These are phyloP conservation scores for Teunomyces tritomae DNA, from an alignment of 805 yeast genomes.

Conservation along the genomic window DNA sequence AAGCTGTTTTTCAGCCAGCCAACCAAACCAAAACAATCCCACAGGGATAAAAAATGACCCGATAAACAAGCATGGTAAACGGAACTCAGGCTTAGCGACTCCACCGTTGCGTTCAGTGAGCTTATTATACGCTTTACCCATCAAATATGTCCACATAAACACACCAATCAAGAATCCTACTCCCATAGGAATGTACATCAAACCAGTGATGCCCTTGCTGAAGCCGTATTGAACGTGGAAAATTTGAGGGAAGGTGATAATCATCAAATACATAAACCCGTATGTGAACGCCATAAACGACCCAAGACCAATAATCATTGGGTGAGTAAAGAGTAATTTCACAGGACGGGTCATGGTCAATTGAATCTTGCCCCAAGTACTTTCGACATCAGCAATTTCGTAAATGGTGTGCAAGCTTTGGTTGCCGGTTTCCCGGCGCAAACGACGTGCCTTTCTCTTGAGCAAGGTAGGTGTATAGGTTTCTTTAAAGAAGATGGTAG, in stretches of 20 bases:
- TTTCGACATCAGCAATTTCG: conserved; percentile 54
- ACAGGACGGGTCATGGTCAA: conserved; percentile 55
- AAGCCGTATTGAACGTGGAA: conserved; percentile 49
- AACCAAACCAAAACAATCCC: conserved; percentile 69
- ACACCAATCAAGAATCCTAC: conserved; percentile 54
- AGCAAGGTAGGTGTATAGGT: conserved; percentile 59
- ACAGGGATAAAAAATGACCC: conserved; percentile 53
- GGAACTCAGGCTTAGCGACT: conserved; percentile 57
- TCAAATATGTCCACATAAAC: conserved; percentile 44
- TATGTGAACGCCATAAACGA: conserved; percentile 62
- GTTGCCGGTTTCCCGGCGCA: conserved; percentile 57
- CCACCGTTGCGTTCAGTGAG: conserved; percentile 47
- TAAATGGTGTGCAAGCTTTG: conserved; percentile 54
- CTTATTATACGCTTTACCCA: conserved; percentile 38
- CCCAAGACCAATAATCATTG: conserved; percentile 64
- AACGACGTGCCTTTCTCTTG: conserved; percentile 41
- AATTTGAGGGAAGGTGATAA: conserved; percentile 57
- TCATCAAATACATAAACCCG: conserved; percentile 63
- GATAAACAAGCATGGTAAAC: conserved; percentile 51
- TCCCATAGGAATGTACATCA: conserved; percentile 58
- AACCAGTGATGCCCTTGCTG: conserved; percentile 48
- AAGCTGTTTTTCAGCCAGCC: conserved; percentile 58
- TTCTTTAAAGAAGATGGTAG: conserved; percentile 53
- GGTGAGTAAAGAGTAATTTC: conserved; percentile 50
- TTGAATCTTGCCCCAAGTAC: conserved; percentile 38